These are phyloP conservation scores for Dichomitus squalens DNA, from an alignment of 1,284 basidiomycete genomes.

Conservation along the genomic window DNA sequence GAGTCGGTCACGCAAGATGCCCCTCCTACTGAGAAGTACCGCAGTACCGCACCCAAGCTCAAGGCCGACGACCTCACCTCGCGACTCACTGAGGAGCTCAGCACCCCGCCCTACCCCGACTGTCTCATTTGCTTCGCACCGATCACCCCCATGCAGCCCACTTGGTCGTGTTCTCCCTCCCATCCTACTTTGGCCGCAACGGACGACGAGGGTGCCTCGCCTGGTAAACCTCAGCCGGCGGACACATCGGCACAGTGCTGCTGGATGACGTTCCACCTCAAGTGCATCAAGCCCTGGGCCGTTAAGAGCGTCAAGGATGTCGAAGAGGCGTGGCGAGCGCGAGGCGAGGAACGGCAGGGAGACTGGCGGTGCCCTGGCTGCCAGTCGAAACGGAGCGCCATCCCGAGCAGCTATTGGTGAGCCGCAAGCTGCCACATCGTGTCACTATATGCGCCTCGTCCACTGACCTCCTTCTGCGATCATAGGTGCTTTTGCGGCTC, in stretches of 20 bases:
- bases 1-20: neutral
- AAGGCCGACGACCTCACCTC: conserved; percentile 67
- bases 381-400: conserved; percentile 68
- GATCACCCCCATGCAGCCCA: conserved; percentile 71
- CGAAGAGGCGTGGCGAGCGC: conserved; percentile 71
- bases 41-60: conserved; percentile 25
- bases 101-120: conserved; percentile 71
- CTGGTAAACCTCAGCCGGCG: conserved; percentile 9
- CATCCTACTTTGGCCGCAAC: conserved; percentile 42
- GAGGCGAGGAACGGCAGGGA: conserved; percentile 67
- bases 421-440: conserved; percentile 19
- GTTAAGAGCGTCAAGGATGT: conserved; percentile 78
- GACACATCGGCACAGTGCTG: conserved; percentile 59
- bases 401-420: conserved; percentile 73
- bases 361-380: conserved; percentile 92
- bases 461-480: neutral
- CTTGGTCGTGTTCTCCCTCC: conserved; percentile 78
- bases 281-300: conserved; percentile 81
- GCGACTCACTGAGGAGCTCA: conserved; percentile 61
- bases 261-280: conserved; percentile 84
- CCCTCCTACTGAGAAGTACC: conserved; percentile 21
- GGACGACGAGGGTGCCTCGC: conserved; percentile 31
- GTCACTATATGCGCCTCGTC: neutral
- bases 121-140: conserved; percentile 81
- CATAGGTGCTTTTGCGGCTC: conserved; percentile 84